These are phyloP conservation scores for Pyrenophora tritici-repentis DNA, from an alignment of 2,329 filamentous ascomycete species.

Conservation along the genomic window DNA sequence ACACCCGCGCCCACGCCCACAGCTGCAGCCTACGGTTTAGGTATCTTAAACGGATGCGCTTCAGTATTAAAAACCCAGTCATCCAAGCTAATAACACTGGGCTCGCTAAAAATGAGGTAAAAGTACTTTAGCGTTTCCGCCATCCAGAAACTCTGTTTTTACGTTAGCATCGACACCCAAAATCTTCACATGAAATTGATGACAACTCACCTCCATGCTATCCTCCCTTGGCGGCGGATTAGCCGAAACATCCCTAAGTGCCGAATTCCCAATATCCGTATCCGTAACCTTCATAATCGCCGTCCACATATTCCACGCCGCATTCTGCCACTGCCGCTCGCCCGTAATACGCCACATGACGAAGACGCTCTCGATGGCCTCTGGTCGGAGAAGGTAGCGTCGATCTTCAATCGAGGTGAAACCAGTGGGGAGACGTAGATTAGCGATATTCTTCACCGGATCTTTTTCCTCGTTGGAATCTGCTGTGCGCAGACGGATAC, in stretches of 20 bases:
- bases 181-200: too few relatives aligned
- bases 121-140: slow-evolving; percentile 58
- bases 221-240: slow-evolving; percentile 47
- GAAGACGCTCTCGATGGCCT: slow-evolving; percentile 67
- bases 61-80: slow-evolving; percentile 56
- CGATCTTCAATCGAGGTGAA: slow-evolving; percentile 52
- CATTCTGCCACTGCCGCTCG: slow-evolving; percentile 53
- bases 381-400: slow-evolving; percentile 57
- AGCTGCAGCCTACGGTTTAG: slow-evolving; percentile 23
- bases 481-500: slow-evolving; percentile 36
- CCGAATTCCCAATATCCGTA: slow-evolving; percentile 54
- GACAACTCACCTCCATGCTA: slow-evolving; percentile 54
- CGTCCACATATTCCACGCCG: slow-evolving; percentile 58
- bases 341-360: slow-evolving; percentile 65
- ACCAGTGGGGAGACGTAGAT: slow-evolving; percentile 49
- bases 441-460: slow-evolving; percentile 44
- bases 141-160: slow-evolving; percentile 53
- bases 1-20: too few relatives aligned
- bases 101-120: slow-evolving; percentile 54
- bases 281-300: slow-evolving; percentile 50
- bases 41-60: slow-evolving; percentile 52
- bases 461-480: slow-evolving; percentile 32
- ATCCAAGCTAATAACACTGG: slow-evolving; percentile 51
- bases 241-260: slow-evolving; percentile 50
- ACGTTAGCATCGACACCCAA: too few relatives aligned